phyloP scores from a whole-genome alignment of 306 rosid genomes.

The Carpinus fangiana region DNA sequence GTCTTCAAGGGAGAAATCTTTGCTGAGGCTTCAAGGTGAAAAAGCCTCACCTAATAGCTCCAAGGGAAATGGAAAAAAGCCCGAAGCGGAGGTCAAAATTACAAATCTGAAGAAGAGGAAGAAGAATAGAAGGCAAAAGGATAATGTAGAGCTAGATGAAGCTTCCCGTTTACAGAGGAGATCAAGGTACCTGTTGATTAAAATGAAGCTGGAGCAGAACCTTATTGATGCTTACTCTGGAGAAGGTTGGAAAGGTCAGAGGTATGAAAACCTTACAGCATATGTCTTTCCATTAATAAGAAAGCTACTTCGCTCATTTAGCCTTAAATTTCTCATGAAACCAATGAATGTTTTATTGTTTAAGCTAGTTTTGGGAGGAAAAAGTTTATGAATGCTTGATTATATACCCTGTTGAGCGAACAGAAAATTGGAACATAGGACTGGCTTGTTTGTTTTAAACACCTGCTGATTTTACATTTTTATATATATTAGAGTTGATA shows the following conservation, averaged over 20 bases:
- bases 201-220: slow-evolving; percentile 89
- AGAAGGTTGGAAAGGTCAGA: slow-evolving; percentile 97
- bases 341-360: background rate
- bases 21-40: slow-evolving; percentile 36
- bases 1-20: slow-evolving; percentile 42
- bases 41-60: slow-evolving; percentile 31
- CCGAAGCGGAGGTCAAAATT: slow-evolving; percentile 36
- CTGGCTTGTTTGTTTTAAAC: background rate
- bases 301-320: background rate
- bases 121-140: slow-evolving; percentile 49
- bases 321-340: background rate
- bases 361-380: background rate
- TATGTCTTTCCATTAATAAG: background rate
- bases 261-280: slow-evolving; percentile 44
- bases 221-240: slow-evolving; percentile 92
- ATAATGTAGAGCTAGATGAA: slow-evolving; percentile 61
- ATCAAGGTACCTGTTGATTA: slow-evolving; percentile 71
- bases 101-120: slow-evolving; percentile 44
- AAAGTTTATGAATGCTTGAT: background rate
- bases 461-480: background rate
- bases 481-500: background rate
- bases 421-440: background rate
- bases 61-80: slow-evolving; percentile 33
- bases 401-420: background rate
- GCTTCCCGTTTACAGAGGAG: slow-evolving; percentile 80